These are phyloP conservation scores for Xylaria sp. DNA, from an alignment of 2,329 filamentous ascomycete genomes.

Conservation along the genomic window DNA sequence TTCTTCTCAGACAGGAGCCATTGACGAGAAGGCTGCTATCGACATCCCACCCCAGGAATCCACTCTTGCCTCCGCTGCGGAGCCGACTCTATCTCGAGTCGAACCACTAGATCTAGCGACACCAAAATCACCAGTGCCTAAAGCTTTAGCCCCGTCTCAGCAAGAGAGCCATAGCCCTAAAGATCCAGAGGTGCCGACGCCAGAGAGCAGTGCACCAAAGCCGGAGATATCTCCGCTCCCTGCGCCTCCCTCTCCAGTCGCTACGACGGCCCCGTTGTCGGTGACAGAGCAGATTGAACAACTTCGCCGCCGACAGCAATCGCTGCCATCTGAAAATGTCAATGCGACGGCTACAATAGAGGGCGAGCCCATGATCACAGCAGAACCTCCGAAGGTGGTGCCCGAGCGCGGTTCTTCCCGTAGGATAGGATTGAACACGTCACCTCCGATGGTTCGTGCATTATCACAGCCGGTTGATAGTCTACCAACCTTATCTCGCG, in stretches of 20 bases:
- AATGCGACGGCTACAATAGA: conserved; percentile 26
- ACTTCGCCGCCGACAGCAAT: conserved; percentile 53
- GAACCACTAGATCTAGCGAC: conserved; percentile 55
- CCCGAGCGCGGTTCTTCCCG: conserved; percentile 46
- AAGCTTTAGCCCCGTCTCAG: conserved; percentile 7
- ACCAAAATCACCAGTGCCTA: conserved; percentile 37
- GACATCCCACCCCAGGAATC: conserved; percentile 33
- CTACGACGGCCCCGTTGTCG: conserved; percentile 23
- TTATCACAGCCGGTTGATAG: conserved; percentile 51
- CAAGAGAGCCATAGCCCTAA: conserved; percentile 7
- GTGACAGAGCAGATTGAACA: conserved; percentile 41
- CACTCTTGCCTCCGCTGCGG: conserved; percentile 36
- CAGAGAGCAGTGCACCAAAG: conserved; percentile 22
- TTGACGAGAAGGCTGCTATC: conserved; percentile 17
- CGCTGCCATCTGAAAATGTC: conserved; percentile 37
- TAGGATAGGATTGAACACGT: conserved; percentile 48
- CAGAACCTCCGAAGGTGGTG: conserved; percentile 25
- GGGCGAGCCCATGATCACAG: conserved; percentile 16
- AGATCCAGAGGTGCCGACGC: conserved; percentile 28
- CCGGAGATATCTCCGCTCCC: conserved; percentile 25
- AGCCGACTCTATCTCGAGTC: conserved; percentile 48
- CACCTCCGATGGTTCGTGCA: conserved; percentile 57
- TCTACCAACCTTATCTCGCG: conserved; percentile 47
- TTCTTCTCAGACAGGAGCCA: conserved; percentile 18
- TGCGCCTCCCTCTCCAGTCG: conserved; percentile 14